Percentiles rank a stretch among this genome's conserved stretches.
Conservation (phyloP, 306 rosid species). For the Gastrolobium bilobum region DNA sequence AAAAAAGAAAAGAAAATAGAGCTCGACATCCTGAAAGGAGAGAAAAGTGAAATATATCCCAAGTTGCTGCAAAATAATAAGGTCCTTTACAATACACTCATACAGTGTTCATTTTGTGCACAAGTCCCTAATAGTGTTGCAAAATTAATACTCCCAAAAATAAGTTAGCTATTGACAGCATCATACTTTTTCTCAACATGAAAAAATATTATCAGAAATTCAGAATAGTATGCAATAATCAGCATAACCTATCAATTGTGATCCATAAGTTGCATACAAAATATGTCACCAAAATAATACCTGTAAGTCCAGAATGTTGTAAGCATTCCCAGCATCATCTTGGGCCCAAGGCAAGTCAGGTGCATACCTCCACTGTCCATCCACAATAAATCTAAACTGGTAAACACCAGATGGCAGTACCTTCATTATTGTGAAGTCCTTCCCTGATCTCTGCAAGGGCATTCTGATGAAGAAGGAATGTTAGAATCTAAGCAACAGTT, state of each 20-base stretch:
- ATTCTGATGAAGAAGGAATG: constrained; percentile 64
- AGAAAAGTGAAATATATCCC: constrained; percentile 11
- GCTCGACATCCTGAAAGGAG: constrained; percentile 16
- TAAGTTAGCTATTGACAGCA: constrained; percentile 13
- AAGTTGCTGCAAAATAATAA: constrained; percentile 9
- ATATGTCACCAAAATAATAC: constrained; percentile 52
- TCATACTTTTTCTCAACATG: constrained; percentile 23
- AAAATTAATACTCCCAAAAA: constrained; percentile 4
- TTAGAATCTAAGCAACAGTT: constrained; percentile 40
- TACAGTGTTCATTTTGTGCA: constrained; percentile 15
- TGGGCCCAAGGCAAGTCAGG: constrained; percentile 85
- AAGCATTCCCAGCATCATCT: constrained; percentile 85
- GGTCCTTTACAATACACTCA: constrained; percentile 14
- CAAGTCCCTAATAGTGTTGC: constrained; percentile 27
- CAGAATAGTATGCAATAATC: constrained; percentile 1
- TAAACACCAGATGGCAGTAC: constrained; percentile 98
- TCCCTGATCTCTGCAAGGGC: constrained; percentile 91
- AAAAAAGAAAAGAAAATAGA: background rate
- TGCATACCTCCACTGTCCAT: constrained; percentile 87
- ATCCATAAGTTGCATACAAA: background rate
- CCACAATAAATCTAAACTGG: constrained; percentile 93
- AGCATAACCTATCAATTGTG: constrained; percentile 24
- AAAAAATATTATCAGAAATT: background rate
- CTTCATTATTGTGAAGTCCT: constrained; percentile 93
- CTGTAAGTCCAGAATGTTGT: constrained; percentile 89